Base-by-base conservation (phyloP, 805 yeast genomes). In the Candida broadrunensis region DNA sequence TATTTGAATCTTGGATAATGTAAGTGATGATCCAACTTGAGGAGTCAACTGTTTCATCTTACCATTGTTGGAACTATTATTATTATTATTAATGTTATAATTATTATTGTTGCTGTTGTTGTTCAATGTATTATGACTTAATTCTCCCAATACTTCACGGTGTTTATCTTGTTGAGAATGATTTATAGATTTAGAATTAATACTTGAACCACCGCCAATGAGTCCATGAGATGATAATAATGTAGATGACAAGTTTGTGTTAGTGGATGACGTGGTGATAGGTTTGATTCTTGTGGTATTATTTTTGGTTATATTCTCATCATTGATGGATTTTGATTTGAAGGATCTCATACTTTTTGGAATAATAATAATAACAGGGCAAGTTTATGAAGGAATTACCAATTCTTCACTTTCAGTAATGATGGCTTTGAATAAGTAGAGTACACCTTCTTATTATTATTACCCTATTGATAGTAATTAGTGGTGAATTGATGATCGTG, bases 291-390 rank as follows among this genome's bases (percentile, higher is more conserved):
- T 29, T 14, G 32, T 29, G 18, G 32, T 29, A 4, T 17, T 29
- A 15, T 29, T 29, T 11, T 29, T 29, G 17, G 42, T 41, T 30
- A 42, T n/a, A 27, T 54, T 54, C 45, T 54, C 58, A 41, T 54
- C 57, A 39, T 42, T 45, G 27, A 40, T 30, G 2, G 50, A 34
- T 27, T 41, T 38, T 13, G 49, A n/a, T 36, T 36, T 46, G 27
- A 35, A 43, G 14, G 51, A 33, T 35, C 42, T 49, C 55, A 50
- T 50, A 14, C 3, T 31, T 34, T n/a, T n/a, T n/a, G 24, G 24
- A 7, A 30, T 30, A 12, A 15, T 30, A 18, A 36, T 24, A 9
- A 21, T 21, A 7, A 9, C 9, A 21, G 6, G 24, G 9, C 9
- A 21, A 9, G 24, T 7, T 7, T 21, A 9, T 21, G 24, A 21